Evolutionary conservation across 2,329 filamentous ascomycete species (phyloP).

Genomic region (Neofusicoccum parvum): DNA sequence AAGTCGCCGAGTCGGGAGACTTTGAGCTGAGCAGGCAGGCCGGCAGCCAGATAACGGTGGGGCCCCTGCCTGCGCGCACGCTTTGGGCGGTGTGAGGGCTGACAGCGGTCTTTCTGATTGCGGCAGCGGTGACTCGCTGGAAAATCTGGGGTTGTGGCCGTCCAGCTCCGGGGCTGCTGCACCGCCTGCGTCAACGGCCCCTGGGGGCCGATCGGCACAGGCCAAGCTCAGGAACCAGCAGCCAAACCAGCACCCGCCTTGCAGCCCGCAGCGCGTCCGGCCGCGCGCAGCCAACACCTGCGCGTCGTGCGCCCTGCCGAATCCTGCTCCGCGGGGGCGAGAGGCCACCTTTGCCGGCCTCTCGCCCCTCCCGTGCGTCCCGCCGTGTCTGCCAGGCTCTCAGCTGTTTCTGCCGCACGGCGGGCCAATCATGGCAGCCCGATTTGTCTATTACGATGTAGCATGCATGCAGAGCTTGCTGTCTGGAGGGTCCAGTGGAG

Average conservation of each 20-base stretch:
- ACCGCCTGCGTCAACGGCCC: not conserved
- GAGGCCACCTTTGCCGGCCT: not conserved
- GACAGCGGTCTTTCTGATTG: not conserved
- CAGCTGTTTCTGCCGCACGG: not conserved
- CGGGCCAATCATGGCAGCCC: not conserved
- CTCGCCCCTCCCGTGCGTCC: not conserved
- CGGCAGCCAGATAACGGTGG: slow-evolving; percentile 2
- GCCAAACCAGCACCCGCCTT: not conserved
- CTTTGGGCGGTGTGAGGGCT: slow-evolving; percentile 8
- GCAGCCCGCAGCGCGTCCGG: not conserved
- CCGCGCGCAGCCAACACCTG: too few species aligned
- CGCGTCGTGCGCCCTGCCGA: too few species aligned
- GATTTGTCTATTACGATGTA: slow-evolving; percentile 2
- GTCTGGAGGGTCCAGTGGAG: not conserved
- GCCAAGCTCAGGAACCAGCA: slow-evolving; percentile 18
- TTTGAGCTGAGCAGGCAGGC: not conserved
- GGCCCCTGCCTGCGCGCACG: not conserved
- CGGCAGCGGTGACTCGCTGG: slow-evolving; percentile 1
- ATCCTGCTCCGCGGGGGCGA: too few species aligned
- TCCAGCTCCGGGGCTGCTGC: not conserved
- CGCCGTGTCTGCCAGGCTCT: too few species aligned
- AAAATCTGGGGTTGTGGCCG: slow-evolving; percentile 21
- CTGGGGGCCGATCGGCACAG: not conserved
- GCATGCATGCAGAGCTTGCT: not conserved
- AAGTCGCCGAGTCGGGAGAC: not conserved